Conservation (phyloP, 2,329 filamentous ascomycete species). For the Zalaria obscura region DNA sequence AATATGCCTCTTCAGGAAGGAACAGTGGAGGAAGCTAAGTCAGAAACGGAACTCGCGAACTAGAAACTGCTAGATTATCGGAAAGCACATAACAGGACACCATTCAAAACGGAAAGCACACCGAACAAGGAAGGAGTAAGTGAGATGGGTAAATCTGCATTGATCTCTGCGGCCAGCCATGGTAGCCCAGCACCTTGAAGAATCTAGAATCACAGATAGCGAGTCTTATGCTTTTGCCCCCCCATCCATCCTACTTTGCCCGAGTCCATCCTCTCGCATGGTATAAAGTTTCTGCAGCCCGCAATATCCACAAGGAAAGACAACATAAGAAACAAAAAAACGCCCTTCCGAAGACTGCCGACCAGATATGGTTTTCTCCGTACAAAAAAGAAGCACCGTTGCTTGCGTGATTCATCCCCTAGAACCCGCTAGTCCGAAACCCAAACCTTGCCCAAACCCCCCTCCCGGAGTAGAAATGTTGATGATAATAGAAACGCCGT, state of each 20-base stretch:
- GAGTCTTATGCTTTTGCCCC: background rate
- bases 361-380: background rate
- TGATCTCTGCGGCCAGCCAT: background rate
- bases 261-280: background rate
- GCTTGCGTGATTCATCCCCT: background rate
- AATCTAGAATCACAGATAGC: slow-evolving; percentile 1
- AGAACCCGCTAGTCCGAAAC: background rate
- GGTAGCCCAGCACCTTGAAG: background rate
- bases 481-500: background rate
- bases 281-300: slow-evolving; percentile 3
- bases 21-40: no score
- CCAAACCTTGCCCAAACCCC: background rate
- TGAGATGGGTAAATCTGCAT: slow-evolving; percentile 9
- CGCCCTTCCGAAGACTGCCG: slow-evolving; percentile 1
- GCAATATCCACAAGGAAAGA: slow-evolving; percentile 2
- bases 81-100: no score
- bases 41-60: no score
- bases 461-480: slow-evolving; percentile 1
- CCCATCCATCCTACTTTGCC: background rate
- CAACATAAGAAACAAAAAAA: slow-evolving; percentile 2
- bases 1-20: no score
- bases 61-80: no score
- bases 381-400: background rate
- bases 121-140: no score
- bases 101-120: no score